Conservation (phyloP, 2,329 filamentous ascomycete species). For the Cadophora sp. region DNA sequence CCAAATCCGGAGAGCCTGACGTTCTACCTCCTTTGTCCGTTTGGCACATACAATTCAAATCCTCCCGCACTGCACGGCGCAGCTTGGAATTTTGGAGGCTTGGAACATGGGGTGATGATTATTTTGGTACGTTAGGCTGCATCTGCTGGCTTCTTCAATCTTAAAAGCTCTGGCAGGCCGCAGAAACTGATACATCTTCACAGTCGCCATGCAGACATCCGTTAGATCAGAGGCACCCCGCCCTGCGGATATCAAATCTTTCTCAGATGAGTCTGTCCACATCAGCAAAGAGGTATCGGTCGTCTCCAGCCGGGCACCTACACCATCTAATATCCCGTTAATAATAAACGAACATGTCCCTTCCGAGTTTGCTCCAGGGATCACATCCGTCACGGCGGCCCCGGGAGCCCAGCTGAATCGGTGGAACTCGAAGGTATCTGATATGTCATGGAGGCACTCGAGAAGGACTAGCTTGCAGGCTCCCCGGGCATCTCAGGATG, state of each 20-base stretch:
- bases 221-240: conserved; percentile 26
- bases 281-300: conserved; percentile 30
- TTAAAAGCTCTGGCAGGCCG: conserved; percentile 21
- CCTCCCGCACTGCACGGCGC: not conserved
- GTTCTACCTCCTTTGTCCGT: not conserved
- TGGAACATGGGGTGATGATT: not conserved
- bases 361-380: conserved; percentile 3
- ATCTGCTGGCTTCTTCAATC: conserved; percentile 14
- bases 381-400: conserved; percentile 20
- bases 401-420: conserved; percentile 14
- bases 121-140: conserved; percentile 5
- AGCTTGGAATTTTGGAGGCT: not conserved
- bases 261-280: conserved; percentile 30
- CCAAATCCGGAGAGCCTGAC: not conserved
- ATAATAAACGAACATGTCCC: conserved; percentile 18
- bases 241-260: conserved; percentile 8
- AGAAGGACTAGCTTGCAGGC: conserved; percentile 9
- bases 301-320: conserved; percentile 22
- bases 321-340: conserved; percentile 16
- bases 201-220: conserved; percentile 35
- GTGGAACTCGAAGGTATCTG: conserved; percentile 29
- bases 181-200: conserved; percentile 23
- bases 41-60: not conserved
- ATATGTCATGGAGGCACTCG: conserved; percentile 15
- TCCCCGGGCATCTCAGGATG: conserved; percentile 13